Evolutionary conservation across 208 protist genomes (phyloP).

Genomic region (Herpetomonas samuelpessoai): DNA sequence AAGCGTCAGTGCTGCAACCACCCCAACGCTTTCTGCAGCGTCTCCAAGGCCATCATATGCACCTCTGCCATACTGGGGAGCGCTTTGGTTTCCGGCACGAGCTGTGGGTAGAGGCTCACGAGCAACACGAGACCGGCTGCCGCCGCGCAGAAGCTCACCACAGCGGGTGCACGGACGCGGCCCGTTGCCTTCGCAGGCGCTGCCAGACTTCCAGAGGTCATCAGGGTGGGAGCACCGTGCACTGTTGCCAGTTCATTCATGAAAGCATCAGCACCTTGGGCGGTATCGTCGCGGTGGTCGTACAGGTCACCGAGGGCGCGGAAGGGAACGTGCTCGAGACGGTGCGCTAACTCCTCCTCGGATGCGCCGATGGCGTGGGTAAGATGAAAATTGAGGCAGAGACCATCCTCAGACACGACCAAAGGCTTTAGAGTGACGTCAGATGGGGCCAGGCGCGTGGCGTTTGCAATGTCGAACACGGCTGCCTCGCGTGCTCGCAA

Average conservation of each 20-base stretch:
- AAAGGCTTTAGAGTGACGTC: not conserved
- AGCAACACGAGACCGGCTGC: too few species aligned
- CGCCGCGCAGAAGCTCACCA: too few species aligned
- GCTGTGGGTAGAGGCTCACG: too few species aligned
- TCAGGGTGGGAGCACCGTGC: too few species aligned
- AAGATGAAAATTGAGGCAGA: not conserved
- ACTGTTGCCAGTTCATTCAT: conserved; percentile 2
- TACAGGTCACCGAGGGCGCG: not conserved
- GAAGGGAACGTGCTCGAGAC: not conserved
- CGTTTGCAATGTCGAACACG: conserved; percentile 17
- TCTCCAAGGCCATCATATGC: too few species aligned
- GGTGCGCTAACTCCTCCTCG: not conserved
- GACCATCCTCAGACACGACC: not conserved
- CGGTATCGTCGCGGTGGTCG: not conserved
- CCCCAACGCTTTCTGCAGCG: too few species aligned
- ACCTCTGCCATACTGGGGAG: too few species aligned
- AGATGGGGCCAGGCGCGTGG: conserved; percentile 6
- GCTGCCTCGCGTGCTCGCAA: conserved; percentile 6
- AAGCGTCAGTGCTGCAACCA: too few species aligned
- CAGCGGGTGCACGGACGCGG: too few species aligned
- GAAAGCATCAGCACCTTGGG: not conserved
- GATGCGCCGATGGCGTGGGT: not conserved
- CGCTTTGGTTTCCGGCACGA: too few species aligned
- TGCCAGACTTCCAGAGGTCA: too few species aligned
- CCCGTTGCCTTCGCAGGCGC: too few species aligned